Evolutionary conservation across 805 yeast genomes (phyloP).

Genomic region (Wickerhamiella slavikovae): DNA sequence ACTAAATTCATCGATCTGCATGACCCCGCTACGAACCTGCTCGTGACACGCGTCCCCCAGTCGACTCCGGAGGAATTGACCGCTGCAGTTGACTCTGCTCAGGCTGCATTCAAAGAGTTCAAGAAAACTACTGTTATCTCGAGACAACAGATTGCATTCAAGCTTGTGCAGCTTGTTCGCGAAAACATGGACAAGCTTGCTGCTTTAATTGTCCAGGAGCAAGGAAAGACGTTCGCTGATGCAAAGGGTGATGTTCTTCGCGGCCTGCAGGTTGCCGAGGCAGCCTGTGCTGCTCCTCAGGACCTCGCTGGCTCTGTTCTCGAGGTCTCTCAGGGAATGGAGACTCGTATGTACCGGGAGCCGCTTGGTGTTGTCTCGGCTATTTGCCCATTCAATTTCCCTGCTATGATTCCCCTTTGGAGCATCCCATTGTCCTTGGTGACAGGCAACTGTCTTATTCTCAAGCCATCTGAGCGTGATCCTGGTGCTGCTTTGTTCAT

Average conservation of each 20-base stretch:
- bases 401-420: constrained; percentile 68
- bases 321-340: constrained; percentile 57
- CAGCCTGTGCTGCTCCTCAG: constrained; percentile 40
- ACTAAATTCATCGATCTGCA: constrained; percentile 43
- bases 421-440: constrained; percentile 39
- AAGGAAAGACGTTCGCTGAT: constrained; percentile 58
- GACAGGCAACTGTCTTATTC: constrained; percentile 54
- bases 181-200: constrained; percentile 52
- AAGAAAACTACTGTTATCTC: constrained; percentile 27
- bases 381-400: constrained; percentile 66
- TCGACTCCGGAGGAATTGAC: constrained; percentile 43
- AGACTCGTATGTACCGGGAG: constrained; percentile 48
- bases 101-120: constrained; percentile 40
- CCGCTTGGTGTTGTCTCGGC: constrained; percentile 63
- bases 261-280: constrained; percentile 63
- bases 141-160: constrained; percentile 46
- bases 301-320: constrained; percentile 42
- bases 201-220: constrained; percentile 41
- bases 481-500: constrained; percentile 66
- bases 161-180: constrained; percentile 41
- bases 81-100: constrained; percentile 44
- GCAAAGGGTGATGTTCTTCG: constrained; percentile 59
- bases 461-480: constrained; percentile 54
- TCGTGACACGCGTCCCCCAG: constrained; percentile 53
- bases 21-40: constrained; percentile 56